Percentiles rank a stretch among this genome's conserved stretches.
phyloP scores from a whole-genome alignment of 129 eudicot genomes.

The Helichrysum umbraculigerum region DNA sequence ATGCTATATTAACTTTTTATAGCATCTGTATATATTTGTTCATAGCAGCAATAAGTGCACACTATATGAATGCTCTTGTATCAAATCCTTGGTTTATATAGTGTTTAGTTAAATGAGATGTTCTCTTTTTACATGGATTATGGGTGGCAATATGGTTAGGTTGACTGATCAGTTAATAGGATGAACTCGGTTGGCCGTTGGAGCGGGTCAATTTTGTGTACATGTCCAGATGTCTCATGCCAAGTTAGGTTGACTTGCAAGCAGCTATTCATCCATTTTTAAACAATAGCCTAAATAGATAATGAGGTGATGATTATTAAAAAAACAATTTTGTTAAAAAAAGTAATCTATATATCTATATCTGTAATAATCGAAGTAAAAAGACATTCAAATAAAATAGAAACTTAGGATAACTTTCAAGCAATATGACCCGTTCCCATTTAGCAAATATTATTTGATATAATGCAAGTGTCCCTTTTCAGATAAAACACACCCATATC shows the following conservation, averaged over 20 bases:
- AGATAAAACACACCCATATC: neutral
- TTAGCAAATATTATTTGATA: neutral
- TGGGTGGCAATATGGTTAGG: neutral
- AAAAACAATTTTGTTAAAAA: neutral
- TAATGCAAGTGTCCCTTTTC: neutral
- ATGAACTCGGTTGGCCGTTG: neutral
- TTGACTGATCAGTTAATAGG: too few relatives aligned
- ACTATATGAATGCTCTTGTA: conserved; percentile 23
- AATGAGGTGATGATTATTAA: neutral
- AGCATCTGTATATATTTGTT: conserved; percentile 30
- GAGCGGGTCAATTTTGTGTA: neutral
- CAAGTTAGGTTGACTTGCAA: too few relatives aligned
- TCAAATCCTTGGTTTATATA: neutral
- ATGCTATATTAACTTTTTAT: neutral
- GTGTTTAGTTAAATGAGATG: neutral
- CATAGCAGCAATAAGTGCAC: conserved; percentile 8
- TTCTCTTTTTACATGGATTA: neutral
- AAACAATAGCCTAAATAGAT: neutral
- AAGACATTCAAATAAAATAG: too few relatives aligned
- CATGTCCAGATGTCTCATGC: too few relatives aligned
- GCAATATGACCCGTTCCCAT: neutral
- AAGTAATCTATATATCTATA: too few relatives aligned
- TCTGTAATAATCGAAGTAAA: too few relatives aligned
- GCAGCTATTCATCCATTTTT: too few relatives aligned
- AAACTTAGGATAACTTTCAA: neutral